phyloP scores from a whole-genome alignment of 805 yeast genomes.

The Suhomyces sp. region DNA sequence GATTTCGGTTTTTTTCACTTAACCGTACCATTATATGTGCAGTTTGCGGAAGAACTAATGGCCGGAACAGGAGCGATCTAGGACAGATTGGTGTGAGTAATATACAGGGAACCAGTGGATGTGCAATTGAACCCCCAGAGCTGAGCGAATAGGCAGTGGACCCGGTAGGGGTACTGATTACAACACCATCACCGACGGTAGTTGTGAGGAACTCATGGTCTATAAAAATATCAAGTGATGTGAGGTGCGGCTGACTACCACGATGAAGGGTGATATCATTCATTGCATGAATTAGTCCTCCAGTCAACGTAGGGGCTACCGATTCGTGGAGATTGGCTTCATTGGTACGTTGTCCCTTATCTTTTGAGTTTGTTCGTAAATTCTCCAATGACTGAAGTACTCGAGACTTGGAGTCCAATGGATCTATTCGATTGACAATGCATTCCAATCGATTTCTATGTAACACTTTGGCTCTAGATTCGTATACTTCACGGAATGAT shows the following conservation, averaged over 20 bases:
- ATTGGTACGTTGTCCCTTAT: conserved; percentile 3
- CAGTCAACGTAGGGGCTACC: too few species aligned
- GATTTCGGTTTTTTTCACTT: conserved; percentile 46
- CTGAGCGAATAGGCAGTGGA: conserved; percentile 89
- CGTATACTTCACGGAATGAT: conserved; percentile 66
- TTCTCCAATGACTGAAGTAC: too few species aligned
- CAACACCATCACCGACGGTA: conserved; percentile 90
- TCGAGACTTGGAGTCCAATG: too few species aligned
- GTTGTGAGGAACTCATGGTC: conserved; percentile 84
- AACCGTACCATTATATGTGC: conserved; percentile 70
- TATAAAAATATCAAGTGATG: conserved; percentile 78
- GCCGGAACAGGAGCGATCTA: conserved; percentile 85
- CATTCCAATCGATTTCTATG: conserved; percentile 81
- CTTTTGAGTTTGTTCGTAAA: too few species aligned
- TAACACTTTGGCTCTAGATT: conserved; percentile 66
- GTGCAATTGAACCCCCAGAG: conserved; percentile 91
- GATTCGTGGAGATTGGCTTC: conserved; percentile 9
- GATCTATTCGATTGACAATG: conserved; percentile 45
- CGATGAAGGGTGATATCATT: conserved; percentile 88
- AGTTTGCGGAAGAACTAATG: conserved; percentile 74
- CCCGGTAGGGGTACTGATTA: conserved; percentile 88
- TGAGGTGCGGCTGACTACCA: conserved; percentile 83
- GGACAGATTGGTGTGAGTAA: conserved; percentile 91
- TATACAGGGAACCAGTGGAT: conserved; percentile 82
- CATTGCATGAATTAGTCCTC: conserved; percentile 88